A percentile compares a stretch with the other conserved stretches of the same genome.
These are phyloP conservation scores for Citrus medica DNA, from an alignment of 345 rosid genomes.

Conservation along the genomic window DNA sequence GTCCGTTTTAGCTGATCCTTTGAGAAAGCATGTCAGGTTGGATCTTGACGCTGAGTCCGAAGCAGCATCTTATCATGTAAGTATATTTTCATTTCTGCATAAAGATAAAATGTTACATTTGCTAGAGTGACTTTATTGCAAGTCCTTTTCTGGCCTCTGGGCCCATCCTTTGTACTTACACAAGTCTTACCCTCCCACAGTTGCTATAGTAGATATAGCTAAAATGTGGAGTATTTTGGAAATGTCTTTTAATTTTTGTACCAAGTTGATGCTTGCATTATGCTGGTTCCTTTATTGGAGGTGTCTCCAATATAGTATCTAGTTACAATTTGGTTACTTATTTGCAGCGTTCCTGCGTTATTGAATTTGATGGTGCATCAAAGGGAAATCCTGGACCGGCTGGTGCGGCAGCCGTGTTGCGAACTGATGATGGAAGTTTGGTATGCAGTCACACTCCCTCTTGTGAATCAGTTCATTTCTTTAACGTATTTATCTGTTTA, in stretches of 20 bases:
- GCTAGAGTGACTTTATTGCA: neutral
- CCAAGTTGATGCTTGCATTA: neutral
- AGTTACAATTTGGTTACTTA: neutral
- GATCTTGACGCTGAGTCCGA: constrained; percentile 24
- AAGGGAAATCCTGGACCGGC: constrained; percentile 93
- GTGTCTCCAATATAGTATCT: neutral
- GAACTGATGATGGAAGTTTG: constrained; percentile 60
- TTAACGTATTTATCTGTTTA: constrained; percentile 5
- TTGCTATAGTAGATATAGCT: neutral
- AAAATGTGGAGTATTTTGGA: neutral
- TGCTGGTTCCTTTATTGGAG: neutral
- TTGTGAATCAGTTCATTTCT: neutral
- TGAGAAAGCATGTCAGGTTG: constrained; percentile 34
- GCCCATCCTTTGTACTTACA: neutral
- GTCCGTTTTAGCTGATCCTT: constrained; percentile 20
- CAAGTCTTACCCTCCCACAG: neutral
- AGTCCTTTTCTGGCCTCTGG: constrained; percentile 5
- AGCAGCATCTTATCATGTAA: constrained; percentile 22
- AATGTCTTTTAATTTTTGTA: neutral
- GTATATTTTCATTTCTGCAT: constrained; percentile 15
- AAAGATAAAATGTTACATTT: neutral
- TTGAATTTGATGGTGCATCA: constrained; percentile 93
- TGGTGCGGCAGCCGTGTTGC: constrained; percentile 88
- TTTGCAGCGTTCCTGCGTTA: constrained; percentile 58
- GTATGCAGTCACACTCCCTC: constrained; percentile 34